A percentile compares a stretch with the other conserved stretches of the same genome.
These are phyloP conservation scores for Penicillium riverlandense DNA, from an alignment of 495 filamentous ascomycete species.

Conservation along the genomic window DNA sequence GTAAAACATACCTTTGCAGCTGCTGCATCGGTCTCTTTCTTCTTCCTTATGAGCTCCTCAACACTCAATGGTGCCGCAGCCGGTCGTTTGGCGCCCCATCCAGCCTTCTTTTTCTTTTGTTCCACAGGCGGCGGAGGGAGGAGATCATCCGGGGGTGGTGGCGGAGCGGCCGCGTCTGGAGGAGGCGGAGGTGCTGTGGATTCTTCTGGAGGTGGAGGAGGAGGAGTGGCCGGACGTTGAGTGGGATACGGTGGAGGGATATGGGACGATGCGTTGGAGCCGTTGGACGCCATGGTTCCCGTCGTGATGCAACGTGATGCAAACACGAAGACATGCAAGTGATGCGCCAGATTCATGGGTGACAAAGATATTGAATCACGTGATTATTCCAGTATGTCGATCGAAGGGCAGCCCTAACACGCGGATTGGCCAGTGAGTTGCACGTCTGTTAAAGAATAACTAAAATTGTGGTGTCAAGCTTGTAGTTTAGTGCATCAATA, in stretches of 20 bases:
- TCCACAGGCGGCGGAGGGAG: conserved; percentile 29
- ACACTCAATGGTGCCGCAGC: conserved; percentile 56
- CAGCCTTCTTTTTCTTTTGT: conserved; percentile 49
- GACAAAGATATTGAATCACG: too few relatives aligned
- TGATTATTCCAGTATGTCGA: too few relatives aligned
- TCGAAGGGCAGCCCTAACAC: too few relatives aligned
- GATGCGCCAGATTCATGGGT: too few relatives aligned
- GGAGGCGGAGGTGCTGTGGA: conserved; percentile 37
- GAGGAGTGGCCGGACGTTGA: conserved; percentile 37
- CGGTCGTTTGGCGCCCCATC: conserved; percentile 41
- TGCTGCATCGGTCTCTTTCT: conserved; percentile 70
- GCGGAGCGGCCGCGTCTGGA: conserved; percentile 38
- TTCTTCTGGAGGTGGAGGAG: conserved; percentile 51
- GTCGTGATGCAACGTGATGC: conserved; percentile 10
- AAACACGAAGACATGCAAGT: not conserved
- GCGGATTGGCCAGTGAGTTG: too few relatives aligned
- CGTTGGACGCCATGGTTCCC: conserved; percentile 21
- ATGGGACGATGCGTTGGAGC: conserved; percentile 10
- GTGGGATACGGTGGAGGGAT: conserved; percentile 29
- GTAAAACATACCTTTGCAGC: conserved; percentile 56
- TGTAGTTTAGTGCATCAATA: too few relatives aligned
- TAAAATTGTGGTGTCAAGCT: too few relatives aligned
- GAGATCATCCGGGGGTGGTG: conserved; percentile 32
- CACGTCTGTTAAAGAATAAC: too few relatives aligned
- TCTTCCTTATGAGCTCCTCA: conserved; percentile 70